phyloP scores from a whole-genome alignment of 768 basidiomycete species.

The Podaxis pistillaris region DNA sequence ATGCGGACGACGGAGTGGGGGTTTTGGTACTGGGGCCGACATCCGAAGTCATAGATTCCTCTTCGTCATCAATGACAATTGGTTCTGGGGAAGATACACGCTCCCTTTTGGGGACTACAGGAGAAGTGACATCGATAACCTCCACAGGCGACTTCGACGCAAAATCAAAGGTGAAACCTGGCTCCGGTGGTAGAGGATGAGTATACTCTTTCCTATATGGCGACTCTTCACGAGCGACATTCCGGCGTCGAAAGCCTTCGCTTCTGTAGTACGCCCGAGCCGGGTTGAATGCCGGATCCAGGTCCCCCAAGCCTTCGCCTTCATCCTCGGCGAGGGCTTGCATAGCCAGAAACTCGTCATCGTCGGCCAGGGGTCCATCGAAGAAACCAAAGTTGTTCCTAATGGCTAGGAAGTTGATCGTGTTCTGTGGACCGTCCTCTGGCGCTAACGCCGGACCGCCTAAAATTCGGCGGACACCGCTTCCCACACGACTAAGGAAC shows the following conservation, averaged over 20 bases:
- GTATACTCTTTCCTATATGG: slow-evolving; percentile 64
- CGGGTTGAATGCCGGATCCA: slow-evolving; percentile 6
- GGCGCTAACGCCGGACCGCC: slow-evolving; percentile 11
- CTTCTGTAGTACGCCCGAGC: slow-evolving; percentile 5
- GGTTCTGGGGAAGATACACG: slow-evolving; percentile 30
- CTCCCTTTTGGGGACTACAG: background rate
- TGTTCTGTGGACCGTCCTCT: slow-evolving; percentile 4
- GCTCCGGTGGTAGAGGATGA: slow-evolving; percentile 50
- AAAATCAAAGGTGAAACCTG: slow-evolving; percentile 75
- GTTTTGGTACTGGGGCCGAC: slow-evolving; percentile 4
- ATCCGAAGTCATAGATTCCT: slow-evolving; percentile 17
- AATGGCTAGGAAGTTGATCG: slow-evolving; percentile 4
- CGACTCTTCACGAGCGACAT: slow-evolving; percentile 22
- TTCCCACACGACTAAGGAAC: slow-evolving; percentile 12
- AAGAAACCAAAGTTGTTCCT: slow-evolving; percentile 10
- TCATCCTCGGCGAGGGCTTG: slow-evolving; percentile 3
- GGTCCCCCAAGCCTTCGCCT: background rate
- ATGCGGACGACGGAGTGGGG: background rate
- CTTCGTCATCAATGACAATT: slow-evolving; percentile 51
- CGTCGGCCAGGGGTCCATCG: background rate
- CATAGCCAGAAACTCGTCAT: slow-evolving; percentile 1
- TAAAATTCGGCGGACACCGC: slow-evolving; percentile 14
- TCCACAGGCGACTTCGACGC: slow-evolving; percentile 35
- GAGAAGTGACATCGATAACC: slow-evolving; percentile 11
- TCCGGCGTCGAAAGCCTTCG: slow-evolving; percentile 7